Base-by-base conservation (phyloP, 306 rosid species). In the Quercus engelmannii region DNA sequence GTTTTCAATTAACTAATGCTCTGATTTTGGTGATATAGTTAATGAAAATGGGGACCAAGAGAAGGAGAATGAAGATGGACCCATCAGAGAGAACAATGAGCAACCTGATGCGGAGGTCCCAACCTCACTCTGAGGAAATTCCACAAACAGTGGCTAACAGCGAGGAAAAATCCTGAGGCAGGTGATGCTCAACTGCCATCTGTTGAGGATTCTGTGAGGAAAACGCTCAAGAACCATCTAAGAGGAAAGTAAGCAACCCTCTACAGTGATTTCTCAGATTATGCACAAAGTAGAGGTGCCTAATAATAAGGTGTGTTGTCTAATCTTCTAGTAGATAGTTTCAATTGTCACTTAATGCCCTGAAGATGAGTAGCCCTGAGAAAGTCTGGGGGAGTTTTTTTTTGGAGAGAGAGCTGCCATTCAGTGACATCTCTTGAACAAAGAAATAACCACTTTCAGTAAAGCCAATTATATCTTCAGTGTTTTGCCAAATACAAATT, bases 201-300 rank as follows among this genome's bases (percentile, higher is more conserved):
- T 73, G 70, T 69, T 25, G 90, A 85, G 75, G 85, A 83, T 41
- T 75, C 82, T 33, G 79, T 28, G n/a, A 79, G n/a, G 14, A 90
- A 87, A 62, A 81, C 73, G 31, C 69, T 23, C 76, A 86, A 81
- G 93, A 89, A 52, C 85, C 71, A n/a, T 55, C 88, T 55, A 76
- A 74, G 97, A 78, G 55, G 87, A 79, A 52, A 55, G 83, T 73
- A 75, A 86, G 69, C 74, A 80, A 74, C 85, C 74, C 19, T 23
- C 83, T 1, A 70, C 56, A 65, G 92, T 85, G 71, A 79, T 74
- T 52, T 49, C 54, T 49, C 86, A 86, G 26, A 55, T 76, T 18
- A 78, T 82, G 1, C 68, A 81, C 71, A 88, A 74, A 82, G 88
- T 96, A 68, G 98, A 93, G 73, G 98, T 95, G 76, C 99, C 99